A percentile compares a stretch with the other conserved stretches of the same genome.
These are phyloP conservation scores for Hamiltosporidium magnivora DNA, from an alignment of 371 early-diverging fungal genomes.

Conservation along the genomic window DNA sequence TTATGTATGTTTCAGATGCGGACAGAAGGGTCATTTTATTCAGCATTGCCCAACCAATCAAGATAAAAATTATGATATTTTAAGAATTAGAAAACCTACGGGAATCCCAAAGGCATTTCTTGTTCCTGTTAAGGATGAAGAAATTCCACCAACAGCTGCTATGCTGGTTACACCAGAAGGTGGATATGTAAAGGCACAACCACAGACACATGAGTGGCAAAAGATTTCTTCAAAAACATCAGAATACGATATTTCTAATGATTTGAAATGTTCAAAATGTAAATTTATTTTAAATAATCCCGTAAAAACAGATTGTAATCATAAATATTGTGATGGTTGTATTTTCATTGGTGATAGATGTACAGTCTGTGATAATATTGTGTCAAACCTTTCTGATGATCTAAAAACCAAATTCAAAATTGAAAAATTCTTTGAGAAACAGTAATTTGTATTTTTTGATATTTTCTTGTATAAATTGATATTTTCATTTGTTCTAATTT, in stretches of 20 bases:
- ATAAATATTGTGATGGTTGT: constrained; percentile 51
- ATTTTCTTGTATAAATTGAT: too few species aligned
- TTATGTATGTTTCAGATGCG: constrained; percentile 57
- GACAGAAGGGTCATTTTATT: constrained; percentile 57
- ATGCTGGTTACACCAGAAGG: constrained; percentile 49
- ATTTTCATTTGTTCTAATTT: too few species aligned
- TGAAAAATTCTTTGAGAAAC: too few species aligned
- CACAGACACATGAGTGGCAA: constrained; percentile 54
- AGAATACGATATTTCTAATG: constrained; percentile 17
- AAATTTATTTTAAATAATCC: constrained; percentile 41
- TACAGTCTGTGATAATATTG: too few species aligned
- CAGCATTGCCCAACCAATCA: constrained; percentile 57
- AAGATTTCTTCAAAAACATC: constrained; percentile 13
- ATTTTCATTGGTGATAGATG: background rate
- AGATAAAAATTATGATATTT: constrained; percentile 52
- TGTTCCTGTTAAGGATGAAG: constrained; percentile 23
- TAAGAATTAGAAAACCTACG: constrained; percentile 52
- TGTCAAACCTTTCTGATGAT: too few species aligned
- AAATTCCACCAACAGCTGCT: constrained; percentile 15
- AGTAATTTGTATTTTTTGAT: too few species aligned
- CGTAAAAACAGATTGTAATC: constrained; percentile 42
- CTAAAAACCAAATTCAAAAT: too few species aligned
- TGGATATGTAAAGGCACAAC: constrained; percentile 48
- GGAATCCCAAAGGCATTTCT: constrained; percentile 57
- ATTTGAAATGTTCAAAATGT: constrained; percentile 46